Evolutionary conservation across 495 filamentous ascomycete genomes (phyloP), one percentile per base, ranked within the genome.

Genomic region (Xylaria palmicola): DNA sequence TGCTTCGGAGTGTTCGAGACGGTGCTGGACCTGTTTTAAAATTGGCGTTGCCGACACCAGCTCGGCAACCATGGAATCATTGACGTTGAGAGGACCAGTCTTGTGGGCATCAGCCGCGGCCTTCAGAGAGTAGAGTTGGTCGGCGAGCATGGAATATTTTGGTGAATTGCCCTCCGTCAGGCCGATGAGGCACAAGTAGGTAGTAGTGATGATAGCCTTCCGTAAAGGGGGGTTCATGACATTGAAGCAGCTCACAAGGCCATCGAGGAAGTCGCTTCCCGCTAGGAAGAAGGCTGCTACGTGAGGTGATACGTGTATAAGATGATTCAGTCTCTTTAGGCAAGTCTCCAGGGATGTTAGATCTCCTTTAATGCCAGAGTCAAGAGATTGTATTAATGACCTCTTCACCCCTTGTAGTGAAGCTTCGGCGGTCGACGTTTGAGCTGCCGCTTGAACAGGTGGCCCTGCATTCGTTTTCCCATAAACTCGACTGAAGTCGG

Each of bases 261-360:
- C 85, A 67, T 97, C 92, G 12, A 96, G 68, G 65, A 92, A 92
- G 70, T 96, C 92, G 48, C 90, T 90, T 17, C 92, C 92, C 1
- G 86, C 86, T 70, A 95, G 81, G 48, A 96, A 86, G 65, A 87
- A 86, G n/a, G 69, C 68, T 13, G 81, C 82, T 27, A 77, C 72
- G 4, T 81, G 74, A 0, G 82, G 77, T 5, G 81, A 88, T 8
- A 74, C 71, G 53, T 80, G 76, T 3, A 89, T 71, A 1, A 90
- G 71, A 47, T 80, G 74, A 51, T 81, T 81, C 0, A 82, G 62
- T 29, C 73, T 65, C 51, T 77, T 77, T 6, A 85, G 67, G 13
- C 70, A 71, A 19, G 70, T 68, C 59, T 81, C 79, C 0, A 85
- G 70, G 8, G 67, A 74, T 29, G 69, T 72, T 13, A 88, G 69